Evolutionary conservation across 2,329 filamentous ascomycete species (phyloP).

Genomic region (Ambrosiella xylebori): DNA sequence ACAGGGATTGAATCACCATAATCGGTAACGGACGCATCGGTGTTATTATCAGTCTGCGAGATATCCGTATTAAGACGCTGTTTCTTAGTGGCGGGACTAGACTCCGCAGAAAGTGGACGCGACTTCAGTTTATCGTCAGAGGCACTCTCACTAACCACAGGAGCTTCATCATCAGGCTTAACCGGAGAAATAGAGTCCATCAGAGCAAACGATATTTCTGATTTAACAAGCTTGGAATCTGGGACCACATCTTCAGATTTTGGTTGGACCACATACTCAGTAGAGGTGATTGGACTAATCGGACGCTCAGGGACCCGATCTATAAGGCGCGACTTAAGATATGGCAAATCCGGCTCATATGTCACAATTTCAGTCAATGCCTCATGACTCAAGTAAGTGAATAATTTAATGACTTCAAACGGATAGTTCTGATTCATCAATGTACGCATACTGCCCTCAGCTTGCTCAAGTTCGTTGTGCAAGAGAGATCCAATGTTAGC

Average conservation of each 20-base stretch:
- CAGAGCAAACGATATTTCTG: no score
- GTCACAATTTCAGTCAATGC: conserved; percentile 30
- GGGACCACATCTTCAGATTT: no score
- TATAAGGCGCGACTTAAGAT: conserved; percentile 4
- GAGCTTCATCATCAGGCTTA: not conserved
- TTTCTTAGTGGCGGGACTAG: not conserved
- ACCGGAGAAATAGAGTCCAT: not conserved
- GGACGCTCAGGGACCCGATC: not conserved
- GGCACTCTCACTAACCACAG: not conserved
- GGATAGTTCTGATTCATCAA: conserved; percentile 25
- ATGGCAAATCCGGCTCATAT: conserved; percentile 21
- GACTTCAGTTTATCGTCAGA: not conserved
- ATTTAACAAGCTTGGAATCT: no score
- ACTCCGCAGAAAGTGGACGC: not conserved
- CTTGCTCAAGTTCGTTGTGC: conserved; percentile 33
- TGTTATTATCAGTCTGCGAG: not conserved
- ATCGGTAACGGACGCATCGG: not conserved
- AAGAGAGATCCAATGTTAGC: conserved; percentile 42
- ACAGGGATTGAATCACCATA: not conserved
- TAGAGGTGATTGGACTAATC: no score
- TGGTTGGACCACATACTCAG: no score
- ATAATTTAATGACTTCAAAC: conserved; percentile 28
- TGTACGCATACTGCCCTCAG: conserved; percentile 31
- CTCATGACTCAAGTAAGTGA: conserved; percentile 31
- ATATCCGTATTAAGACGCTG: not conserved